Conservation (phyloP, 2,329 filamentous ascomycete species). For the Elsinoe ampelina region DNA sequence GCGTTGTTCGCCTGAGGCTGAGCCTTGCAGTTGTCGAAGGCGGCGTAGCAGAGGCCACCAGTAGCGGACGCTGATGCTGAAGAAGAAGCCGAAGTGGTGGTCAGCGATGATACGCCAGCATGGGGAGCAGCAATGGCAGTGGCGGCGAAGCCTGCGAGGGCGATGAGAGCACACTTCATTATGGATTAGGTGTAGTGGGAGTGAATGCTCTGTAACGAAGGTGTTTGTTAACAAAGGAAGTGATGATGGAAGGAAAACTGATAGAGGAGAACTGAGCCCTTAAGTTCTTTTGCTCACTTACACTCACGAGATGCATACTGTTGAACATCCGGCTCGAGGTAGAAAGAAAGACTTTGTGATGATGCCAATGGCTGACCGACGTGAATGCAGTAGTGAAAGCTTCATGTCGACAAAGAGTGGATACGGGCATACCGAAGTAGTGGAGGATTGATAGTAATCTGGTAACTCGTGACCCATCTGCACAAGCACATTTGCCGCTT, state of each 20-base stretch:
- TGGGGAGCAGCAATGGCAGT: not conserved
- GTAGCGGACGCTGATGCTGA: not conserved
- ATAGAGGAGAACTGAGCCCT: not conserved
- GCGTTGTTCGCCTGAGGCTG: conserved; percentile 13
- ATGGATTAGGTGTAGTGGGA: not conserved
- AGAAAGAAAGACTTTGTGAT: not conserved
- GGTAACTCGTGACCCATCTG: not conserved
- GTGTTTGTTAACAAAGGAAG: not conserved
- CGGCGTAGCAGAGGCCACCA: not conserved
- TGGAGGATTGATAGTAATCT: not conserved
- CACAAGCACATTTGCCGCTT: not conserved
- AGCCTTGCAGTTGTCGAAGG: not conserved
- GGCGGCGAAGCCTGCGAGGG: conserved; percentile 4
- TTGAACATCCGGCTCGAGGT: not conserved
- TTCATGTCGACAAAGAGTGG: not conserved
- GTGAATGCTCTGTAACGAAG: not conserved
- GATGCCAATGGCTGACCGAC: conserved; percentile 2
- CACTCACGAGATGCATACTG: not conserved
- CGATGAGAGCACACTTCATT: conserved; percentile 6
- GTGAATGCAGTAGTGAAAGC: not conserved
- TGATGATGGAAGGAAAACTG: not conserved
- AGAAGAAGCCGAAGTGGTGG: not conserved
- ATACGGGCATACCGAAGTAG: not conserved
- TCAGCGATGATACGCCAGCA: not conserved
- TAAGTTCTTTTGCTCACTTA: not conserved